Evolutionary conservation across 495 filamentous ascomycete species (phyloP).

Genomic region (Astrothelium macrocarpum): DNA sequence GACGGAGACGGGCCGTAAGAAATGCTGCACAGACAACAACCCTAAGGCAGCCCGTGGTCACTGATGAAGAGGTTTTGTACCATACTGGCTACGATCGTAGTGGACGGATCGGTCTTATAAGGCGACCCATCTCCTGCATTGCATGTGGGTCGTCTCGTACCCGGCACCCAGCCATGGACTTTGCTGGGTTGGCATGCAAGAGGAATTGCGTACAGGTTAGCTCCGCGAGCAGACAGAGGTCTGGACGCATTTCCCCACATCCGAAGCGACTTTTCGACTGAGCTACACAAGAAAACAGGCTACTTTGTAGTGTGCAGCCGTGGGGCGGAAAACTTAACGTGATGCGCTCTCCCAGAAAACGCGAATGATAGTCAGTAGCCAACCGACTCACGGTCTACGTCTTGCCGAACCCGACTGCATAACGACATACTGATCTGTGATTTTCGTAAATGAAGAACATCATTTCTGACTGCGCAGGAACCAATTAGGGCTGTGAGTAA

Average conservation of each 20-base stretch:
- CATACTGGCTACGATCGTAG: background rate
- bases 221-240: background rate
- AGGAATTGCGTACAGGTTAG: too few relatives aligned
- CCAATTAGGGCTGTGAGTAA: too few relatives aligned
- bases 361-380: too few relatives aligned
- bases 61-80: background rate
- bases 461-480: too few relatives aligned
- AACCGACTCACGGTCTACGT: too few relatives aligned
- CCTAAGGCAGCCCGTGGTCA: background rate
- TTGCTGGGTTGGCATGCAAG: background rate
- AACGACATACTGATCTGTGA: too few relatives aligned
- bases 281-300: background rate
- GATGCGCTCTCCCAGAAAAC: too few relatives aligned
- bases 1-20: background rate
- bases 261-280: background rate
- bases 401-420: too few relatives aligned
- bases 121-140: background rate
- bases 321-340: too few relatives aligned
- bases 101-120: background rate
- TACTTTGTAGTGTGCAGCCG: background rate
- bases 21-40: background rate
- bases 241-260: background rate
- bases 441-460: too few relatives aligned
- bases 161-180: background rate
- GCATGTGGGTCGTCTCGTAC: constrained; percentile 4